Evolutionary conservation across 176 grass and related monocot genomes (phyloP), one percentile per base, ranked within the genome.

Genomic region (Cymbopogon citratus): DNA sequence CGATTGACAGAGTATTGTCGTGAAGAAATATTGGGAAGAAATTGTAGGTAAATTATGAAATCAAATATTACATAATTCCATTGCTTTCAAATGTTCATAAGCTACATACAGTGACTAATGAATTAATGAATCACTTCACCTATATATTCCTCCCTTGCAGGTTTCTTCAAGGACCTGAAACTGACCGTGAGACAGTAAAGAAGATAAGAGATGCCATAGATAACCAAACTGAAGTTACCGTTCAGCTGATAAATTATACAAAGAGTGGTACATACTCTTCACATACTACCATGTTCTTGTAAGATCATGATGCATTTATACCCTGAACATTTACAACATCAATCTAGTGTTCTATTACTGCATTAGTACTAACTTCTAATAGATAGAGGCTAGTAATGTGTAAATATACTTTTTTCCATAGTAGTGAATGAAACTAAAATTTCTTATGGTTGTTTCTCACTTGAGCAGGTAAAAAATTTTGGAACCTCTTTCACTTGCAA

Each of bases 401-500:
- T 13, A 62, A 21, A 41, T 69, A 45, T 73, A 19, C 10, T 21
- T 15, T 33, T 40, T 25, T 36, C 21, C 23, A 36, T 78, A 29
- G 54, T 73, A 66, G 18, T 26, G 1, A 87, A 36, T 81, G 15
- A 13, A 77, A 15, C 64, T 62, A 68, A 63, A 72, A 24, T 84
- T 69, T 69, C 21, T 27, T 57, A 13, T 76, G 51, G 21, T 11
- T 46, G 3, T 71, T 63, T 52, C 44, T 88, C 43, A 46, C 63
- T 85, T 86, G 48, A 77, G 66, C 60, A 94, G 92, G 95, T 70
- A 93, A 98, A 69, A 98, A 94, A 76, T 94, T 98, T 34, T 98
- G 95, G 95, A 98, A 98, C 80, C 92, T 98, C 26, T 98, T 94
- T 92, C 95, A 94, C 84, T 91, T 98, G 54, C 95, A 98, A 81